phyloP scores from a whole-genome alignment of 1,284 basidiomycete genomes.

The Cryptococcus deneoformans region DNA sequence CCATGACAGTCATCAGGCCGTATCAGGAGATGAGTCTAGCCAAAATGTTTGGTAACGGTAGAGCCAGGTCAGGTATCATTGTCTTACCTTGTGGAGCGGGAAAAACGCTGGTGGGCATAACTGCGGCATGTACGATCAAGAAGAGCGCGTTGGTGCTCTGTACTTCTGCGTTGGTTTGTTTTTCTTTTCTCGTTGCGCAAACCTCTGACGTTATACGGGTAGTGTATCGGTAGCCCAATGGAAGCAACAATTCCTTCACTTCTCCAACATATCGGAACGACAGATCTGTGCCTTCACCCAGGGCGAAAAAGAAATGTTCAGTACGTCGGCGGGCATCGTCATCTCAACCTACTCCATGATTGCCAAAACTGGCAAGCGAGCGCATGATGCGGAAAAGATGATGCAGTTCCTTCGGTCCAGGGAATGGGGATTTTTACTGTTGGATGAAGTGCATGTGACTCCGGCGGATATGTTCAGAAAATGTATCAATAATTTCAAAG shows the following conservation, averaged over 20 bases:
- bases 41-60: slow-evolving; percentile 99
- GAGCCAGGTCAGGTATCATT: slow-evolving; percentile 96
- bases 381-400: slow-evolving; percentile 96
- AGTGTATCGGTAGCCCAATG: slow-evolving; percentile 98
- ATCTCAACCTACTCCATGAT: slow-evolving; percentile 99
- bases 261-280: slow-evolving; percentile 93
- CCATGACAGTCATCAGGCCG: slow-evolving; percentile 89
- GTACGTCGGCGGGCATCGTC: slow-evolving; percentile 77
- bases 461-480: slow-evolving; percentile 96
- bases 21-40: slow-evolving; percentile 96
- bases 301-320: slow-evolving; percentile 95
- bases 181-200: background rate
- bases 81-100: slow-evolving; percentile 98
- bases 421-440: slow-evolving; percentile 93
- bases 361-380: slow-evolving; percentile 91
- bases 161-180: slow-evolving; percentile 71
- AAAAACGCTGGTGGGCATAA: slow-evolving; percentile 98
- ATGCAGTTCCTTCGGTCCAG: slow-evolving; percentile 95
- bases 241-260: slow-evolving; percentile 95
- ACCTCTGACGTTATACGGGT: background rate
- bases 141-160: slow-evolving; percentile 98
- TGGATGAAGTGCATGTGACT: slow-evolving; percentile 97
- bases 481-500: slow-evolving; percentile 95
- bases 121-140: slow-evolving; percentile 98
- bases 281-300: slow-evolving; percentile 96